A percentile compares a stretch with the other conserved stretches of the same genome.
Evolutionary conservation across 441 rosid genomes (phyloP).

Genomic region (Eutrema salsugineum): DNA sequence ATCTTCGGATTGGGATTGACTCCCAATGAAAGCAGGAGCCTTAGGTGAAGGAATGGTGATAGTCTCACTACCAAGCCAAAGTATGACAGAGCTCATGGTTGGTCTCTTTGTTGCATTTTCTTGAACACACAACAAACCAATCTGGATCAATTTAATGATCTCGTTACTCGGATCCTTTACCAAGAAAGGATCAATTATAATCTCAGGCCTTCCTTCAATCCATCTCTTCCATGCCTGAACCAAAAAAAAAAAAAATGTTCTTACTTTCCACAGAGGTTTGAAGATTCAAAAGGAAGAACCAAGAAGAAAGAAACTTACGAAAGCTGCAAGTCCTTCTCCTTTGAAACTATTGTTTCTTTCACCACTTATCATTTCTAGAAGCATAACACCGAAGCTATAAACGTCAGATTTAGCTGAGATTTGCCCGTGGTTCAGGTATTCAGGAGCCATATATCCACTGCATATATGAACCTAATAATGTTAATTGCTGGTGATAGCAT

Average conservation of each 20-base stretch:
- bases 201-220: no score
- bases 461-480: not conserved
- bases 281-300: not conserved
- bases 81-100: slow-evolving; percentile 27
- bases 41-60: slow-evolving; percentile 3
- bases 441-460: slow-evolving; percentile 30
- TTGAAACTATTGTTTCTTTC: slow-evolving; percentile 16
- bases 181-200: no score
- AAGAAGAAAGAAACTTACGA: slow-evolving; percentile 12
- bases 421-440: slow-evolving; percentile 11
- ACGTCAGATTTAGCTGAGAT: slow-evolving; percentile 22
- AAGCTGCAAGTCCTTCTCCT: slow-evolving; percentile 13
- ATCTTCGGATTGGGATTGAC: not conserved
- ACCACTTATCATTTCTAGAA: slow-evolving; percentile 27
- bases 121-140: slow-evolving; percentile 34
- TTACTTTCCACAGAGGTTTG: no score
- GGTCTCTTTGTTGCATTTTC: slow-evolving; percentile 27
- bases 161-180: no score
- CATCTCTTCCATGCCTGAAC: no score
- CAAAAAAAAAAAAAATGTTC: no score
- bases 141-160: no score
- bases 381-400: slow-evolving; percentile 26
- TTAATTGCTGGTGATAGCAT: not conserved
- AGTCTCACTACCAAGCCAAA: slow-evolving; percentile 28
- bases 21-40: not conserved